Base-by-base conservation (phyloP, 345 rosid genomes). In the Mallotus nudiflorus region DNA sequence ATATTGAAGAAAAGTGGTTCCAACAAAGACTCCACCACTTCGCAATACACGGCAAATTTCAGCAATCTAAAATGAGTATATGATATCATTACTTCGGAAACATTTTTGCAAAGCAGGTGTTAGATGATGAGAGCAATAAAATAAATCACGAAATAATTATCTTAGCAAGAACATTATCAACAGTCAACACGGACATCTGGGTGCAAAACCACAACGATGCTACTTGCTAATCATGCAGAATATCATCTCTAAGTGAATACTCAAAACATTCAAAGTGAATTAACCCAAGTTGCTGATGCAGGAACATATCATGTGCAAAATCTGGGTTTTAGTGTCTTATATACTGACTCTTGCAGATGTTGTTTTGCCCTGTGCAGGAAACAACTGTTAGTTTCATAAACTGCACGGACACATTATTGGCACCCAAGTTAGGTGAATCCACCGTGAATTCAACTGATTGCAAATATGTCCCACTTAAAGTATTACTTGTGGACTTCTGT, bases 1-100 rank as follows among this genome's bases (percentile, higher is more conserved):
- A 76, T 84, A 83, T 48, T 89, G 85, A 42, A 92, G 93, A 80
- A 95, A 91, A 40, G 97, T 95, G 29, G 92, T 90, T 69, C 97
- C 97, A 18, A 92, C 97, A 80, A 91, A 89, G 19, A 95, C 90
- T 69, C 97, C 97, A 48, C 97, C 97, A 42, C 93, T 90, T 77
- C 86, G 81, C 72, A 90, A 73, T 66, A 83, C 73, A 65, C 99
- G 93, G 60, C 88, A 81, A 68, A 95, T 92, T 85, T 95, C 97
- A 77, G 99, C 95, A 79, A 95, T 66, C 96, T 89, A 86, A 59
- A 54, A 69, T 24, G 20, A 59, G 39, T 3, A n/a, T 35, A 70
- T 11, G 42, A 40, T 40, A 35, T 33, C 70, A 67, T 9, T 35
- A 62, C 20, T 22, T 44, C 44, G 52, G 46, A n/a, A 45, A 27